Evolutionary conservation across 2,329 filamentous ascomycete genomes (phyloP).

Genomic region (Nigrospora osmanthi): DNA sequence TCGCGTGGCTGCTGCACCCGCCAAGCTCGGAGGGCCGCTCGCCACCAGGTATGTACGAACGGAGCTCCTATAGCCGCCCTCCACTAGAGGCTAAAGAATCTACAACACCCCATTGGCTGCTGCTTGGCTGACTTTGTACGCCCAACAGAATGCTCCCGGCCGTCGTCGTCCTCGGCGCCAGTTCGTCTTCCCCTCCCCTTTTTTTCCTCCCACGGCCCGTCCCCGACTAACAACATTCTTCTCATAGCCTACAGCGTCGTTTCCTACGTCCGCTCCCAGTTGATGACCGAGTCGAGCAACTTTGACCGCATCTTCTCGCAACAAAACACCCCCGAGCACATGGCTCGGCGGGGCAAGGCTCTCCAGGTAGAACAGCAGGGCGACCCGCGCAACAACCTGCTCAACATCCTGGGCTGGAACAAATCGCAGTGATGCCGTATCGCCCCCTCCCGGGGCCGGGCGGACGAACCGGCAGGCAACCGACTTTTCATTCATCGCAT

Average conservation of each 20-base stretch:
- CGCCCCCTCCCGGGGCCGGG: too few species aligned
- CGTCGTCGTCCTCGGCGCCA: conserved; percentile 8
- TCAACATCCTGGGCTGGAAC: conserved; percentile 21
- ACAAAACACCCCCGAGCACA: conserved; percentile 22
- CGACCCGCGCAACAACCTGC: conserved; percentile 20
- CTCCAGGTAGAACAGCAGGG: conserved; percentile 17
- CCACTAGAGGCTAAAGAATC: not conserved
- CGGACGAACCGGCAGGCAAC: too few species aligned
- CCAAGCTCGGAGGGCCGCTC: conserved; percentile 8
- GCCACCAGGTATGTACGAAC: conserved; percentile 1
- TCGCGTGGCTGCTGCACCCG: conserved; percentile 6
- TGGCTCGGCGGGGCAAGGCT: conserved; percentile 11
- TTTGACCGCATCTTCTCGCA: conserved; percentile 20
- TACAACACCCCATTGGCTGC: not conserved
- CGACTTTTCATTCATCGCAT: too few species aligned
- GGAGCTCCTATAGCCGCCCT: not conserved
- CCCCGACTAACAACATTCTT: not conserved
- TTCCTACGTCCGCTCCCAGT: conserved; percentile 14
- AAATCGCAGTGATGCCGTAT: conserved; percentile 2
- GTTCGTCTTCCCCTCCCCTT: conserved; percentile 2
- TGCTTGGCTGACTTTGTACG: conserved; percentile 1
- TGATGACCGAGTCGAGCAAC: conserved; percentile 8
- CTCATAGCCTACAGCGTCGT: conserved; percentile 11
- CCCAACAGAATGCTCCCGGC: conserved; percentile 11
- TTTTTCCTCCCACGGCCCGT: too few species aligned